phyloP scores from a whole-genome alignment of 2,329 filamentous ascomycete genomes.

The Fusarium sp. region DNA sequence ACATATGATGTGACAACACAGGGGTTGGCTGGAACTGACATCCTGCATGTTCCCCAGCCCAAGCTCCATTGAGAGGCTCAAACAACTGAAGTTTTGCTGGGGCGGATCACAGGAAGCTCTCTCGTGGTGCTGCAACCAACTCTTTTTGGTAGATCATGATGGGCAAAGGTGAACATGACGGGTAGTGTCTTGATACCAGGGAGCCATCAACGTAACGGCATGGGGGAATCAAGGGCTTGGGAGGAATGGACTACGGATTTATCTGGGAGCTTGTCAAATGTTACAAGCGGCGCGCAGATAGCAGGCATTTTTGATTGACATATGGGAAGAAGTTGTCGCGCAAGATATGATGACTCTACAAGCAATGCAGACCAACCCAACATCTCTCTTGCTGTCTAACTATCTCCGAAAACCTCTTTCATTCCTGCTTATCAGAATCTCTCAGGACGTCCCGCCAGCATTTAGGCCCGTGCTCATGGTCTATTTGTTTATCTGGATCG shows the following conservation, averaged over 20 bases:
- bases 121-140: not conserved
- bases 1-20: slow-evolving; percentile 4
- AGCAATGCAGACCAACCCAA: not conserved
- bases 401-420: not conserved
- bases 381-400: not conserved
- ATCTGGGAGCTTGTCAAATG: slow-evolving; percentile 5
- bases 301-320: slow-evolving; percentile 8
- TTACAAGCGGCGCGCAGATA: not conserved
- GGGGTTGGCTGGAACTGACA: not conserved
- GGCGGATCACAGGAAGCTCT: not conserved
- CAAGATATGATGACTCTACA: not conserved
- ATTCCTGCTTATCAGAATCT: slow-evolving; percentile 1
- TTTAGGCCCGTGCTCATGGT: slow-evolving; percentile 10
- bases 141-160: slow-evolving; percentile 10
- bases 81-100: not conserved
- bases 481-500: not conserved
- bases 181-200: not conserved
- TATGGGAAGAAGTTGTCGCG: not conserved
- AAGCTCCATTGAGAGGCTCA: slow-evolving; percentile 4
- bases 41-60: slow-evolving; percentile 3
- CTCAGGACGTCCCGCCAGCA: slow-evolving; percentile 32
- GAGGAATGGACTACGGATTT: not conserved
- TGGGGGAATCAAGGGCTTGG: slow-evolving; percentile 3
- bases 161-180: slow-evolving; percentile 4
- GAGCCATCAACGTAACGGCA: slow-evolving; percentile 3